A percentile compares a stretch with the other conserved stretches of the same genome.
phyloP scores from a whole-genome alignment of 495 filamentous ascomycete genomes.

The Neurospora sp. region DNA sequence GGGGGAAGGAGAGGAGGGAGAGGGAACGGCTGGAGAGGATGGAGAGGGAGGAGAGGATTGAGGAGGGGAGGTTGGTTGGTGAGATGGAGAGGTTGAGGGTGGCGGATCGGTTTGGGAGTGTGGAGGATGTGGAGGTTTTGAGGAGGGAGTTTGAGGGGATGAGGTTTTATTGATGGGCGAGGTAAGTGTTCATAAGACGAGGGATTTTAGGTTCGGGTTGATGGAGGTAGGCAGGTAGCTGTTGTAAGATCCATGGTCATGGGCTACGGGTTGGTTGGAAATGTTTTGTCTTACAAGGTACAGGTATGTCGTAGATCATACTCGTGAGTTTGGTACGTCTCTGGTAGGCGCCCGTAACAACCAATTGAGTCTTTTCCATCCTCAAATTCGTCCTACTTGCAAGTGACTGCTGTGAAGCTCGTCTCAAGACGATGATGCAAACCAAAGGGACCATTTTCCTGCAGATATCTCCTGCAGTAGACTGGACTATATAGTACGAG shows the following conservation, averaged over 20 bases:
- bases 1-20: neutral
- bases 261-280: neutral
- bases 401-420: too few relatives aligned
- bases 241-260: neutral
- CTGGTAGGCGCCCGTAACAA: too few relatives aligned
- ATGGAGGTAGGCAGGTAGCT: too few relatives aligned
- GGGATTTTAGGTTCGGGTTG: too few relatives aligned
- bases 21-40: neutral
- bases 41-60: neutral
- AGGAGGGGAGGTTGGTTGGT: neutral
- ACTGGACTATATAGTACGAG: neutral
- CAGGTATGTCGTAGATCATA: neutral
- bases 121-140: neutral
- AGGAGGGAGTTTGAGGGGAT: neutral
- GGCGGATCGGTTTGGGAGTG: neutral
- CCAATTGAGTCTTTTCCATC: too few relatives aligned
- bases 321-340: too few relatives aligned
- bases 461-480: too few relatives aligned
- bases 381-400: too few relatives aligned
- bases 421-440: too few relatives aligned
- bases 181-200: neutral
- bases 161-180: neutral
- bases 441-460: too few relatives aligned
- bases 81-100: neutral
- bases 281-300: neutral